Evolutionary conservation across 2,329 filamentous ascomycete species (phyloP).

Genomic region (Alternaria viburni): DNA sequence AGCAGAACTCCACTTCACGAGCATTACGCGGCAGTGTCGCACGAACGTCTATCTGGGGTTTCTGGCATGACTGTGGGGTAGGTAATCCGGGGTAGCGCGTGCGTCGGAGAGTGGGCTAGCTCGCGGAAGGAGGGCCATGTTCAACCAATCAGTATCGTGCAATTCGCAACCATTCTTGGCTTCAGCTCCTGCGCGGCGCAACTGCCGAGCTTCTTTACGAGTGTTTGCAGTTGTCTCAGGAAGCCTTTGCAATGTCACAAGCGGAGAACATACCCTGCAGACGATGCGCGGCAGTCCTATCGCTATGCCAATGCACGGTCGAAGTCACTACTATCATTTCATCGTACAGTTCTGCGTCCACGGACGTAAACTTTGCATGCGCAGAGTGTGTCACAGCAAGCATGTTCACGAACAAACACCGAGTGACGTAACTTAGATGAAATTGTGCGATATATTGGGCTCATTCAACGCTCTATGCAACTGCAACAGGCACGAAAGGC

Average conservation of each 20-base stretch:
- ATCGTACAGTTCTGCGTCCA: neutral
- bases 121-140: neutral
- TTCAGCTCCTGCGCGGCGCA: neutral
- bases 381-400: neutral
- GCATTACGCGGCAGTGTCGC: neutral
- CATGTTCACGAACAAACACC: neutral
- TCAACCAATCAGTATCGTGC: neutral
- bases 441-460: neutral
- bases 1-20: neutral
- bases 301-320: neutral
- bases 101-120: neutral
- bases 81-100: neutral
- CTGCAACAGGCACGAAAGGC: slow-evolving; percentile 38
- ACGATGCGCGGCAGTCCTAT: neutral
- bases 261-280: neutral
- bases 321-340: neutral
- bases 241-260: neutral
- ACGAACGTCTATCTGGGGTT: neutral
- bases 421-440: neutral
- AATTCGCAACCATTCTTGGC: neutral
- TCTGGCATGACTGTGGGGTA: neutral
- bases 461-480: neutral
- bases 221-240: neutral
- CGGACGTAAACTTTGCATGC: neutral
- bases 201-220: neutral